Evolutionary conservation across 2,329 filamentous ascomycete genomes (phyloP), one percentile per base, ranked within the genome.

Genomic region (Fusarium sp.): DNA sequence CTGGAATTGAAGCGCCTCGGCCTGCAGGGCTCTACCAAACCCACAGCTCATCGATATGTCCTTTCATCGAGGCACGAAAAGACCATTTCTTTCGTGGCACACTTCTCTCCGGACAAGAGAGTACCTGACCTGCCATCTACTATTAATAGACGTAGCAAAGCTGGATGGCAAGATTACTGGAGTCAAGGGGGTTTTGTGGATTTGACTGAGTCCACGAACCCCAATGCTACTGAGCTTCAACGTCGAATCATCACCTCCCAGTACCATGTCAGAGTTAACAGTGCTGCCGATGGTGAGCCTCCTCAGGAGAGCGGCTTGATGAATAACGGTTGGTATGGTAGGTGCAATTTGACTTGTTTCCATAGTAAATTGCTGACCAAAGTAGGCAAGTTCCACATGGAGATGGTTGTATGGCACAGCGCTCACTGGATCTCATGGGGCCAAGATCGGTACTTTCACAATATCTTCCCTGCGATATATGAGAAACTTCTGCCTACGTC

Each of bases 291-390:
- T 1, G 81, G 82, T 0, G 77, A 82, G 22, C 80, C 83, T 2
- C 83, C 84, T 0, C 84, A 86, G 69, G 84, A 86, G 75, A 84
- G 82, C 10, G 84, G 84, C 1, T 69, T 85, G 3, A 83, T 85
- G 75, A 86, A 85, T 42, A 85, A 85, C 42, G 84, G 84, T 5
- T 86, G 85, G 84, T 85, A 85, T 47, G 84, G 83, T 72, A 75
- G 44, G 78, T 63, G 11, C 10, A 7, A 2, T 3, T 10, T 39
- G 17, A 17, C 10, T 8, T 11, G 5, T 17, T 3, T 18, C 2
- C 12, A 15, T 15, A 2, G 31, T 5, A 2, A 11, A 18, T 14
- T 7, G 12, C 49, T 69, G 8, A 73, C 24, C 5, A 3, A 7
- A 0, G 2, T 0, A 77, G 83, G 83, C 33, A 82, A 81, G 66